phyloP scores from a whole-genome alignment of 2,329 filamentous ascomycete species.

The Pseudogymnoascus sp. region DNA sequence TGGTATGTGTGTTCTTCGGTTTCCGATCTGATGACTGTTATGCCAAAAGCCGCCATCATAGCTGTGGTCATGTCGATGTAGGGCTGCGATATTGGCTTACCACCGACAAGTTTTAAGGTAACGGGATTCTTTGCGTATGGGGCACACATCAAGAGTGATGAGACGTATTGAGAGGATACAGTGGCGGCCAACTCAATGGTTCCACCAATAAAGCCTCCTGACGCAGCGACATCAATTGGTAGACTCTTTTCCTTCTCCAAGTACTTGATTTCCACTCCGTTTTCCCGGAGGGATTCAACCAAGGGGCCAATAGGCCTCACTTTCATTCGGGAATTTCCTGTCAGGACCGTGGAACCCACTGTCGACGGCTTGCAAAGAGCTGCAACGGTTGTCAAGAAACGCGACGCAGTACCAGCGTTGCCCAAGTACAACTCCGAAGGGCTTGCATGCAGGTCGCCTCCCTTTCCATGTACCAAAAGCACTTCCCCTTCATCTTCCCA shows the following conservation, averaged over 20 bases:
- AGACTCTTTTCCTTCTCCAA: constrained; percentile 76
- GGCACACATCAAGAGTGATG: constrained; percentile 91
- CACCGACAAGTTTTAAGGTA: constrained; percentile 82
- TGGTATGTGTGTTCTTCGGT: constrained; percentile 86
- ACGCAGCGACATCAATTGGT: constrained; percentile 74
- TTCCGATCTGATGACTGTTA: constrained; percentile 67
- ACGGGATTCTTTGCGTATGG: constrained; percentile 94
- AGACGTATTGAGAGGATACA: constrained; percentile 98
- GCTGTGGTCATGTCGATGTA: constrained; percentile 99
- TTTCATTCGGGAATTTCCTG: constrained; percentile 95
- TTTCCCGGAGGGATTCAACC: constrained; percentile 79
- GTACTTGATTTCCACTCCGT: constrained; percentile 83
- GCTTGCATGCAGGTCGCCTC: constrained; percentile 74
- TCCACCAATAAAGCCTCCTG: constrained; percentile 75
- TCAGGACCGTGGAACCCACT: constrained; percentile 67
- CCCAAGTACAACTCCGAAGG: constrained; percentile 78
- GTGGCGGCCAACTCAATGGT: constrained; percentile 88
- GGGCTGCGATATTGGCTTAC: constrained; percentile 90
- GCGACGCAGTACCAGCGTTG: constrained; percentile 91
- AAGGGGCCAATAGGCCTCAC: constrained; percentile 86
- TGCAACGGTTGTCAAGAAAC: constrained; percentile 88
- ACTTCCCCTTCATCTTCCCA: constrained; percentile 96
- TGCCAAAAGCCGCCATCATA: constrained; percentile 93
- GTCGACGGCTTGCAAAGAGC: constrained; percentile 66
- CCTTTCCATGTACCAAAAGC: constrained; percentile 80